phyloP scores from a whole-genome alignment of 2,329 filamentous ascomycete genomes.

The Pezicula radicicola region DNA sequence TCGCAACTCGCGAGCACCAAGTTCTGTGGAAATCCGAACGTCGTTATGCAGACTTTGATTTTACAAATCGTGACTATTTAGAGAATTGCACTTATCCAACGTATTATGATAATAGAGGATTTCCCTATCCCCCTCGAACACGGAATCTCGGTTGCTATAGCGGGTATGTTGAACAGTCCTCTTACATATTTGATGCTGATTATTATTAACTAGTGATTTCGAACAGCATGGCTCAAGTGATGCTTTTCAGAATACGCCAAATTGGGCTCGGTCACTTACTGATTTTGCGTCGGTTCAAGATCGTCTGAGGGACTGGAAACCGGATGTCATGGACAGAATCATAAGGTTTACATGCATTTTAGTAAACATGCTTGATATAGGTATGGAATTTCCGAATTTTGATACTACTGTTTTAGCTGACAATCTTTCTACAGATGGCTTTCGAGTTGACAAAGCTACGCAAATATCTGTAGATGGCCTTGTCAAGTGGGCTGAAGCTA shows the following conservation, averaged over 20 bases:
- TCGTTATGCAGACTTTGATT: not conserved
- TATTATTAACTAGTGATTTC: not conserved
- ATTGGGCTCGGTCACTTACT: constrained; percentile 34
- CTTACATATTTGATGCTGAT: not conserved
- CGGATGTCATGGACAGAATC: constrained; percentile 52
- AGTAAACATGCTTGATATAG: constrained; percentile 56
- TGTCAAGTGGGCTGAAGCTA: constrained; percentile 53
- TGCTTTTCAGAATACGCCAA: constrained; percentile 29
- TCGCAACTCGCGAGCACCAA: not conserved
- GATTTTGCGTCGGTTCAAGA: constrained; percentile 67
- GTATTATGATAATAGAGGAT: not conserved
- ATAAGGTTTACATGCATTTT: constrained; percentile 60
- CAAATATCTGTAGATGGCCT: constrained; percentile 60
- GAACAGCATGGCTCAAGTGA: not conserved
- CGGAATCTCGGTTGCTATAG: not conserved
- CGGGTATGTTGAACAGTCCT: not conserved
- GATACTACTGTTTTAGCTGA: not conserved
- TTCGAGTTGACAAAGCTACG: constrained; percentile 63
- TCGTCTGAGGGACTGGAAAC: constrained; percentile 60
- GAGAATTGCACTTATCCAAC: not conserved
- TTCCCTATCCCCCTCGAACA: not conserved
- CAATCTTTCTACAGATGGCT: constrained; percentile 44
- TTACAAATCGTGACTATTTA: not conserved
- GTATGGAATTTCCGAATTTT: not conserved
- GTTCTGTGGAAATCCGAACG: not conserved